Evolutionary conservation across 2,329 filamentous ascomycete species (phyloP).

Genomic region (Nothophaeocryptopus gaeumannii): DNA sequence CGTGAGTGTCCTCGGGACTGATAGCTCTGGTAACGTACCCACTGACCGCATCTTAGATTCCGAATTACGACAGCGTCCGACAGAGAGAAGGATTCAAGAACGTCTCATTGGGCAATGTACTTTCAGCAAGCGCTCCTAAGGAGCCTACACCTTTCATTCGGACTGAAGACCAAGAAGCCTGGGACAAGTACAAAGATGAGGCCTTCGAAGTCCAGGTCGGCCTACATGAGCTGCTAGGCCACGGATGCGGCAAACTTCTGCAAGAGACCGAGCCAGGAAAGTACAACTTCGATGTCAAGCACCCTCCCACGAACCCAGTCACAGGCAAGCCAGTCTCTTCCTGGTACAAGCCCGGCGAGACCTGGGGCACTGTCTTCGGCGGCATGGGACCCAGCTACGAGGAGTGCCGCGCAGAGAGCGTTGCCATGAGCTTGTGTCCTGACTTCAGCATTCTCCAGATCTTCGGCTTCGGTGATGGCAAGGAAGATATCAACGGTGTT

Average conservation of each 20-base stretch:
- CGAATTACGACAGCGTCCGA: constrained; percentile 72
- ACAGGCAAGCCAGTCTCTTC: constrained; percentile 73
- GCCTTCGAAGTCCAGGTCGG: constrained; percentile 96
- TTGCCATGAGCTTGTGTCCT: constrained; percentile 86
- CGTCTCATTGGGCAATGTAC: constrained; percentile 86
- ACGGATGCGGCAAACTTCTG: constrained; percentile 85
- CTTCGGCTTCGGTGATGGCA: constrained; percentile 84
- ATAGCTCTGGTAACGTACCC: neutral
- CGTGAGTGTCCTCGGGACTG: neutral
- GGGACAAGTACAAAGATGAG: constrained; percentile 76
- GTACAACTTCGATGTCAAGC: constrained; percentile 83
- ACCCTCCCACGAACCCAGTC: constrained; percentile 78
- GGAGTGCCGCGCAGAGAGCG: constrained; percentile 90
- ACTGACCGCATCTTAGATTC: constrained; percentile 36
- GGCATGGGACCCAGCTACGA: constrained; percentile 83
- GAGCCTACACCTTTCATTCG: constrained; percentile 91
- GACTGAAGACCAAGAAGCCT: constrained; percentile 72
- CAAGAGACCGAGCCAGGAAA: constrained; percentile 79
- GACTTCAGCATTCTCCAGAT: constrained; percentile 86
- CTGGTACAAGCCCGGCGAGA: constrained; percentile 94
- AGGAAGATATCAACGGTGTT: constrained; percentile 66
- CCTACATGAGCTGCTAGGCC: constrained; percentile 83
- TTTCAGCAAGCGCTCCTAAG: constrained; percentile 85
- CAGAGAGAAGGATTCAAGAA: constrained; percentile 89
- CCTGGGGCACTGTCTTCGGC: constrained; percentile 90